These are phyloP conservation scores for Cardamine chenopodiifolia DNA, from an alignment of 345 rosid species.

Conservation along the genomic window DNA sequence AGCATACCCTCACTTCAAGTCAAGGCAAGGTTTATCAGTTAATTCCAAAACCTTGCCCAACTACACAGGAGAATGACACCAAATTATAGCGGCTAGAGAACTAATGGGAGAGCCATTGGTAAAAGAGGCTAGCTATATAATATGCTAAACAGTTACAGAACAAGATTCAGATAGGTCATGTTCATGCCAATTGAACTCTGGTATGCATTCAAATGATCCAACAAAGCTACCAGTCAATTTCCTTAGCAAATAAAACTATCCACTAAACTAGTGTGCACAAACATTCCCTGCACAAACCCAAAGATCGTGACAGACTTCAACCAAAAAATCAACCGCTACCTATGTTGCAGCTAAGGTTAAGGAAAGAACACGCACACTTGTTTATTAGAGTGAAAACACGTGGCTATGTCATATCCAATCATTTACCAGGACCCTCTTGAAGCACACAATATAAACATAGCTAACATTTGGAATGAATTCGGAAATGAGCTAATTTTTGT, in stretches of 20 bases:
- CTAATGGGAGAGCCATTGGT: background rate
- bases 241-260: conserved; percentile 2
- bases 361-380: conserved; percentile 5
- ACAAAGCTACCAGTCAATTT: conserved; percentile 4
- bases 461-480: background rate
- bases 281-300: conserved; percentile 3
- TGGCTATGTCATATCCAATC: background rate
- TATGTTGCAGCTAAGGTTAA: conserved; percentile 15
- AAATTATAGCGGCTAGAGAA: background rate
- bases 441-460: conserved; percentile 7
- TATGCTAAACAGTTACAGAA: background rate
- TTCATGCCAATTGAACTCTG: conserved; percentile 4
- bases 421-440: conserved; percentile 10
- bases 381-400: conserved; percentile 14
- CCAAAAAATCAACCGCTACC: conserved; percentile 4
- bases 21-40: conserved; percentile 12
- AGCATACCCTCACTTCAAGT: conserved; percentile 2
- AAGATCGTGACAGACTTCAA: conserved; percentile 14
- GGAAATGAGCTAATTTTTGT: conserved; percentile 16
- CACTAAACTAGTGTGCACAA: conserved; percentile 1
- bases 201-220: conserved; percentile 15
- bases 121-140: background rate
- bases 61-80: background rate
- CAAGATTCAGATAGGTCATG: conserved; percentile 11
- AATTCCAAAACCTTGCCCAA: conserved; percentile 3